Evolutionary conservation across 2,329 filamentous ascomycete species (phyloP).

Genomic region (Pseudofabraea citricarpa): DNA sequence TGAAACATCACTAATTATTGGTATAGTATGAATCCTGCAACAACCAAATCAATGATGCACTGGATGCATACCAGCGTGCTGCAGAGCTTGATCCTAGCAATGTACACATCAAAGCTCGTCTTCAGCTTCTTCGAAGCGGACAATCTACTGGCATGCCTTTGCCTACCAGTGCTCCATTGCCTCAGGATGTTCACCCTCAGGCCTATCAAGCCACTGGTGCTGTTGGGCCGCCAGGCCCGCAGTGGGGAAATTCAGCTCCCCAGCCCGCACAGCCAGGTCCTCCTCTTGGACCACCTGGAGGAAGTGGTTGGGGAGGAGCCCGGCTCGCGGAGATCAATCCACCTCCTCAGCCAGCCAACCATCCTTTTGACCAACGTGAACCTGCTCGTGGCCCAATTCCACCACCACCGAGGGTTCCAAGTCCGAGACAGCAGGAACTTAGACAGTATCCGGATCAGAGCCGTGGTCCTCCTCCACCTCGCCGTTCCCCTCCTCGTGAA

Average conservation of each 20-base stretch:
- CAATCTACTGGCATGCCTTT: conserved; percentile 67
- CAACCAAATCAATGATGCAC: conserved; percentile 93
- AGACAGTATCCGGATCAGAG: conserved; percentile 63
- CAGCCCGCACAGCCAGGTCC: conserved; percentile 53
- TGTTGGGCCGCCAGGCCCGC: conserved; percentile 77
- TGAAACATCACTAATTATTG: conserved; percentile 17
- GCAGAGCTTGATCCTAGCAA: conserved; percentile 91
- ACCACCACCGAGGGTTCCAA: conserved; percentile 59
- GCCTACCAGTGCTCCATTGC: conserved; percentile 75
- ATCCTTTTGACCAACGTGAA: conserved; percentile 75
- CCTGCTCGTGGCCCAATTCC: conserved; percentile 63
- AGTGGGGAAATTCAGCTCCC: conserved; percentile 78
- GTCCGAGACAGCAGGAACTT: conserved; percentile 66
- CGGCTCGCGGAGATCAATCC: conserved; percentile 76
- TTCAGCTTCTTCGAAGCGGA: conserved; percentile 82
- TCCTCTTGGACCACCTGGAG: conserved; percentile 23
- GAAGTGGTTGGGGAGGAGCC: conserved; percentile 53
- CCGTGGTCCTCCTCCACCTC: conserved; percentile 50
- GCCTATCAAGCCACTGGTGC: conserved; percentile 83
- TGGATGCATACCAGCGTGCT: conserved; percentile 92
- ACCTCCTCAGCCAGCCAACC: conserved; percentile 68
- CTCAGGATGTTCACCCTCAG: conserved; percentile 93
- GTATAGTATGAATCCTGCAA: conserved; percentile 93
- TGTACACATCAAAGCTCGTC: conserved; percentile 90
- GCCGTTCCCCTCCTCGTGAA: conserved; percentile 46